A percentile compares a stretch with the other conserved stretches of the same genome.
These are phyloP conservation scores for Alternaria sp. DNA, from an alignment of 2,329 filamentous ascomycete genomes.

Conservation along the genomic window DNA sequence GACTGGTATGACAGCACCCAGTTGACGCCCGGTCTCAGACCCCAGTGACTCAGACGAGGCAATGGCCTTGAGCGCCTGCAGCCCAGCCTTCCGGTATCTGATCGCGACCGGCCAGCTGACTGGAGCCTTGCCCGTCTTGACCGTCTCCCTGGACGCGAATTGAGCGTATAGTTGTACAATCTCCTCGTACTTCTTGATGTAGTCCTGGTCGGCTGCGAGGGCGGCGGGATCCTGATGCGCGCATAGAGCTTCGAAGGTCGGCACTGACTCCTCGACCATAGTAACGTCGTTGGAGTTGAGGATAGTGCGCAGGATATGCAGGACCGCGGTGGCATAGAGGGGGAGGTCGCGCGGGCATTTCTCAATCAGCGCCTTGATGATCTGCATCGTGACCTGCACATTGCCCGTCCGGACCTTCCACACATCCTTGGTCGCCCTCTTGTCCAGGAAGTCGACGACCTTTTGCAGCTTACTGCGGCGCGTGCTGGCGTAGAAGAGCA, in stretches of 20 bases:
- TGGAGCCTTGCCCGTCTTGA: constrained; percentile 50
- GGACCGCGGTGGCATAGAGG: constrained; percentile 82
- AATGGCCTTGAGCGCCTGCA: constrained; percentile 77
- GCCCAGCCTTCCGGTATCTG: constrained; percentile 61
- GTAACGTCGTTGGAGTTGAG: constrained; percentile 86
- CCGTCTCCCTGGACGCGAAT: constrained; percentile 71
- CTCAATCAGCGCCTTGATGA: constrained; percentile 88
- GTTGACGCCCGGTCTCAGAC: constrained; percentile 75
- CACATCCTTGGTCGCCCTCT: constrained; percentile 89
- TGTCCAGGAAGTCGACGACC: constrained; percentile 92
- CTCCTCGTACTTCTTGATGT: constrained; percentile 80
- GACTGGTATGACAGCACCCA: constrained; percentile 80
- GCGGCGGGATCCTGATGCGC: constrained; percentile 84
- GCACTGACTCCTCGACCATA: constrained; percentile 88
- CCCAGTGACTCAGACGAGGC: constrained; percentile 80
- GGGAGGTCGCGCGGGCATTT: constrained; percentile 90
- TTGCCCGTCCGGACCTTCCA: constrained; percentile 88
- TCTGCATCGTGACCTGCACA: constrained; percentile 93
- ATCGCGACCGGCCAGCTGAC: constrained; percentile 76
- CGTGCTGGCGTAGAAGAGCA: constrained; percentile 95
- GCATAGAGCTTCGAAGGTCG: constrained; percentile 88
- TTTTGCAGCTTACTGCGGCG: constrained; percentile 95
- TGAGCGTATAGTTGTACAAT: constrained; percentile 80
- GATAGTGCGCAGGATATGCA: constrained; percentile 83
- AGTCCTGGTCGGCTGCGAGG: constrained; percentile 83